Base-by-base conservation (phyloP, 2,329 filamentous ascomycete species). In the Onygenales sp. region DNA sequence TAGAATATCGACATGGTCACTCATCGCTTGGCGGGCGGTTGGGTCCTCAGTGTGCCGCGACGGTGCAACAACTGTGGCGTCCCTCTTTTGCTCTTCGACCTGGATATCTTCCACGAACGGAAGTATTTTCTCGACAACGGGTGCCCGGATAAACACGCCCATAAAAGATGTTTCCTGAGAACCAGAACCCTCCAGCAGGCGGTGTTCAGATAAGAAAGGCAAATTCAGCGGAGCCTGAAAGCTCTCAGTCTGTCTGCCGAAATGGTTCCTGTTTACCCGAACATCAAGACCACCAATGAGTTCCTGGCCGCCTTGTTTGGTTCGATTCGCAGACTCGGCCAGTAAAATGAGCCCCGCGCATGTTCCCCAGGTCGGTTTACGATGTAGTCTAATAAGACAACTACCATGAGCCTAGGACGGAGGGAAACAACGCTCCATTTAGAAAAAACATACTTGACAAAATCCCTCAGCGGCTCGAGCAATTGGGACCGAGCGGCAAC, bases 311-410 rank as follows among this genome's bases (percentile, higher is more conserved):
- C 89, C 90, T 63, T 87, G 84, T 68, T 96, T 97, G 39, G 88
- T 90, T 57, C 85, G 82, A 68, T 92, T 95, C 49, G 90, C 92
- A 55, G 86, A 84, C 64, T 95, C 87, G 2, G 90, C 86, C 49
- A 98, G 83, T 48, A 97, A 75, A 61, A 98, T 96, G 54, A 97
- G 79, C 8, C 93, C 93, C 10, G 93, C 93, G 69, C 93, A 98
- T 17, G 93, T 97, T 54, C 93, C 93, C 92, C 92, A 98, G 27
- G 87, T 88, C 9, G 91, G 91, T 61, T 87, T 90, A 60, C 86
- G 82, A 51, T 82, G 75, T 42, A 87, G 75, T 64, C 88, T 92
- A 35, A 48, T 92, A 35, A 48, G 35, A 7, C 6, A 6, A 13
- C n/a, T 41, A 14, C 31, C 6, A 31, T 45, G 41, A 14, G 21